Evolutionary conservation across 2,329 filamentous ascomycete species (phyloP).

Genomic region (Mycocentrospora acerina): DNA sequence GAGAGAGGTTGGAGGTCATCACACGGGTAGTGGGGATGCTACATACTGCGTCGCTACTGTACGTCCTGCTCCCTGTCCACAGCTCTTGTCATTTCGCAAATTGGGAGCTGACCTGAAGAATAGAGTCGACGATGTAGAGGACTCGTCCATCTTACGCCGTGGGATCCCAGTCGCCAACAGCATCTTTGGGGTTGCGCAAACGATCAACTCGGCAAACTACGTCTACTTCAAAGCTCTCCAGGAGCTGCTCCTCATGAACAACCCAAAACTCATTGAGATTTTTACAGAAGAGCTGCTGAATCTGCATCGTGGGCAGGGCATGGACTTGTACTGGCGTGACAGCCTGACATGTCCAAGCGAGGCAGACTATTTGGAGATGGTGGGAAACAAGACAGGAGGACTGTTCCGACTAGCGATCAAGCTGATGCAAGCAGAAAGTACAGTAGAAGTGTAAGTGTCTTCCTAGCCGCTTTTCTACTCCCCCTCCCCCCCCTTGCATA

Average conservation of each 20-base stretch:
- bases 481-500: neutral
- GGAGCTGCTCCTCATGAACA: slow-evolving; percentile 70
- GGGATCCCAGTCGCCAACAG: slow-evolving; percentile 80
- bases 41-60: slow-evolving; percentile 77
- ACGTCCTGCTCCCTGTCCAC: slow-evolving; percentile 9
- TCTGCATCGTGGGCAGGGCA: slow-evolving; percentile 82
- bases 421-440: slow-evolving; percentile 78
- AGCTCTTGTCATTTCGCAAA: neutral
- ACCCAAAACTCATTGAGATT: slow-evolving; percentile 66
- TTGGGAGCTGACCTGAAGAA: neutral
- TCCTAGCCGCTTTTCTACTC: too few relatives aligned
- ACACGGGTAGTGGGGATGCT: slow-evolving; percentile 81
- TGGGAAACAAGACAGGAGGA: slow-evolving; percentile 85
- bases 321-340: slow-evolving; percentile 90
- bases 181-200: slow-evolving; percentile 84
- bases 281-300: slow-evolving; percentile 83
- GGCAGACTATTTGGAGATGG: slow-evolving; percentile 93
- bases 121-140: slow-evolving; percentile 80
- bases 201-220: slow-evolving; percentile 89
- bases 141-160: slow-evolving; percentile 72
- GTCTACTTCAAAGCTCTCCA: slow-evolving; percentile 80
- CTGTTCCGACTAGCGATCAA: slow-evolving; percentile 83
- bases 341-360: slow-evolving; percentile 80
- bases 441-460: slow-evolving; percentile 46
- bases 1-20: slow-evolving; percentile 69